Evolutionary conservation across 176 grass and related monocot genomes (phyloP).

Genomic region (Tillandsia leiboldiana): DNA sequence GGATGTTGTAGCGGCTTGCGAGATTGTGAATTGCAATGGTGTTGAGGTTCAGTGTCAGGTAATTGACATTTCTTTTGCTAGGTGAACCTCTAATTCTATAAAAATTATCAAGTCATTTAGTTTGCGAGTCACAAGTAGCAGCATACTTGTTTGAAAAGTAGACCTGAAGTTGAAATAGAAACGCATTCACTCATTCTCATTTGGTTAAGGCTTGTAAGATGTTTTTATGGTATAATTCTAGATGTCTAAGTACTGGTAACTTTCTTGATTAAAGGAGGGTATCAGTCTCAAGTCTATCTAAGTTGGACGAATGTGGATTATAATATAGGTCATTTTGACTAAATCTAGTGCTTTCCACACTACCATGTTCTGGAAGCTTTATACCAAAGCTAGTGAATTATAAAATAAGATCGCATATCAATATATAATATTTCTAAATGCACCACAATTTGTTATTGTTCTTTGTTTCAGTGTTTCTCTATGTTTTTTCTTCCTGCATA

Average conservation of each 20-base stretch:
- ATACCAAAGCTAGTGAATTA: too few species aligned
- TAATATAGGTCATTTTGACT: too few species aligned
- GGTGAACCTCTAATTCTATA: background rate
- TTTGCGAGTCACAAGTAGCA: background rate
- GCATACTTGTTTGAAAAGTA: background rate
- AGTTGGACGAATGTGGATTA: too few species aligned
- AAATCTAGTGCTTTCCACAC: too few species aligned
- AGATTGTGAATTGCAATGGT: constrained; percentile 86
- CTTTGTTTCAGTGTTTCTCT: too few species aligned
- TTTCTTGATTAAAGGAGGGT: background rate
- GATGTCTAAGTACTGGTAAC: background rate
- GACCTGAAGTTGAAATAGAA: background rate
- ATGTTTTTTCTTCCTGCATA: too few species aligned
- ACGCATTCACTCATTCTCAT: background rate
- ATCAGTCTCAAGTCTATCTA: background rate
- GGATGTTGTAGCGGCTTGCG: constrained; percentile 98
- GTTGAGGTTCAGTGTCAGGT: constrained; percentile 99
- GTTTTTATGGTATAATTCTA: background rate
- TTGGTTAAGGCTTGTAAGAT: background rate
- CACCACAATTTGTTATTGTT: too few species aligned
- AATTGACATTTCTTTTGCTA: constrained; percentile 4
- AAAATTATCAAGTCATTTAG: background rate
- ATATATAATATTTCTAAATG: too few species aligned
- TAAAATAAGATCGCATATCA: too few species aligned
- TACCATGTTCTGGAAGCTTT: too few species aligned